A percentile compares a stretch with the other conserved stretches of the same genome.
Conservation (phyloP, 176 grass and related monocot genomes). For the Themeda triandra region DNA sequence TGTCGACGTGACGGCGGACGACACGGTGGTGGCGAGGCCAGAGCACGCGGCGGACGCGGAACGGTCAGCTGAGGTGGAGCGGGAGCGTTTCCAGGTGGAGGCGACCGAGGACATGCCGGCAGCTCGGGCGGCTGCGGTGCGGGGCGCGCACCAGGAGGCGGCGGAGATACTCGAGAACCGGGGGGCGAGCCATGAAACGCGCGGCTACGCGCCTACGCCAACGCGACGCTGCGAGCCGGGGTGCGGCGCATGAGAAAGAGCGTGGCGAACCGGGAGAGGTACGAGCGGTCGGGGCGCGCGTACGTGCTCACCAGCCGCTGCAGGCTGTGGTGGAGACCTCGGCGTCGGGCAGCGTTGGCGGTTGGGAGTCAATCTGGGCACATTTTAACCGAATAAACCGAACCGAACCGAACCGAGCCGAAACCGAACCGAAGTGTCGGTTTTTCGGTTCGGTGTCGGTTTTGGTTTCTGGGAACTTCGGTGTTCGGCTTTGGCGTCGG, state of each 20-base stretch:
- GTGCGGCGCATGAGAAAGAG: slow-evolving; percentile 15
- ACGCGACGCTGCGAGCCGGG: not conserved
- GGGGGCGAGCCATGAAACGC: slow-evolving; percentile 5
- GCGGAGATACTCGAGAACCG: slow-evolving; percentile 39
- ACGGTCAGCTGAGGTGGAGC: slow-evolving; percentile 34
- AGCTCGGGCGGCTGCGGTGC: slow-evolving; percentile 45
- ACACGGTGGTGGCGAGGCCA: slow-evolving; percentile 16
- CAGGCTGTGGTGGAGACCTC: too few species aligned
- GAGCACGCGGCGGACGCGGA: not conserved
- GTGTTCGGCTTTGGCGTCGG: too few species aligned
- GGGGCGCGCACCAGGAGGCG: slow-evolving; percentile 26
- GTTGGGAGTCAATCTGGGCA: too few species aligned
- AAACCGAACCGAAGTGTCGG: too few species aligned
- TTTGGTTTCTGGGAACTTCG: too few species aligned
- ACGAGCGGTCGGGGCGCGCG: slow-evolving; percentile 32
- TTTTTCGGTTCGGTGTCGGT: too few species aligned
- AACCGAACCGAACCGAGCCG: too few species aligned
- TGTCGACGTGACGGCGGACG: slow-evolving; percentile 22
- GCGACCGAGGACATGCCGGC: slow-evolving; percentile 41
- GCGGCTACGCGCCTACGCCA: not conserved
- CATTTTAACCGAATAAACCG: too few species aligned
- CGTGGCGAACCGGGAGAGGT: slow-evolving; percentile 22
- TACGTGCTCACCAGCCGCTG: slow-evolving; percentile 29
- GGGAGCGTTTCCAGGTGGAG: slow-evolving; percentile 34
- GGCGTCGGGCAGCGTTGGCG: too few species aligned